Evolutionary conservation across 129 eudicot genomes (phyloP), one percentile per base, ranked within the genome.

Genomic region (Solidago caesia): DNA sequence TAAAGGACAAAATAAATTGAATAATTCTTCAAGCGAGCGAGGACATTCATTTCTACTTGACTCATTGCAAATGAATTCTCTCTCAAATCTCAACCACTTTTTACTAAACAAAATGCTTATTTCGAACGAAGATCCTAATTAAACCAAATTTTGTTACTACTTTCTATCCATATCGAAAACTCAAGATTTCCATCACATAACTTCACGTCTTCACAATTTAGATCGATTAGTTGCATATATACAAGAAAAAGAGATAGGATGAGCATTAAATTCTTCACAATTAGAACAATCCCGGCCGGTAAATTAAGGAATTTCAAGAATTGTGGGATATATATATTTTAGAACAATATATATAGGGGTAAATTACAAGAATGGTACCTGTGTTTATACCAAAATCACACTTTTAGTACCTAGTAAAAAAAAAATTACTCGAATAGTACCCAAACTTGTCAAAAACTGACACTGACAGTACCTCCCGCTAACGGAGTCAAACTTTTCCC

Each of bases 1-100:
- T 12, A 55, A 67, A 55, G 11, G 44, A 76, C 39, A 4, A 67
- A 76, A 5, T 59, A 42, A 51, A 68, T 44, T 3, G 67, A 58
- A 68, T 58, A 15, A 66, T 53, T 68, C 25, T 4, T 9, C 64
- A 64, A 14, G 74, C 6, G 7, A 47, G 74, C 8, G 14, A 47
- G 60, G 48, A 64, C 41, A 41, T 42, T 47, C 4, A 21, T 47
- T 41, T 12, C 51, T 42, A 41, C 15, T 29, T 48, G 42, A 26
- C 74, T 13, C 44, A 15, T 70, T 52, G 1, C 14, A 11, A 57
- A 21, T 21, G 21, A 21, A 21, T 21, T 21, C 21, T 21, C 21
- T 21, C 21, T 21, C 21, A 21, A 21, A 21, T 21, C 21, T 21
- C 21, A 0, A 21, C 21, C 21, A 21, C 21, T 21, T 21, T 21